Base-by-base conservation (phyloP, 208 protist species). In the Wallacemonas sp. region DNA sequence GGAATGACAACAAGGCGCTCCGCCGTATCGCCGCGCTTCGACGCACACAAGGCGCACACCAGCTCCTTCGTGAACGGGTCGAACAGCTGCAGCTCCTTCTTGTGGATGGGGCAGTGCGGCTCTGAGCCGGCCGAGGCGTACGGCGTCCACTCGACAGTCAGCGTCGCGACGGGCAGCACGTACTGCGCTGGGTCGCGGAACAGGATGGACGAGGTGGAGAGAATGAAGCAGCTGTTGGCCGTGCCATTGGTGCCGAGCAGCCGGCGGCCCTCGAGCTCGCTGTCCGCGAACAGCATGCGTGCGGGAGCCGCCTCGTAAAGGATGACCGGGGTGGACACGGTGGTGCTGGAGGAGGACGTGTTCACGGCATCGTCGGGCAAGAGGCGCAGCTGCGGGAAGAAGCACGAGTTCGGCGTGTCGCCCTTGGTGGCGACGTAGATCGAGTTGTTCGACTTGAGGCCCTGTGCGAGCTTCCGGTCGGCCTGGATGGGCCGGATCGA, bases 391-490 rank as follows among this genome's bases (percentile, higher is more conserved):
- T 92, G 86, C 23, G 89, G 89, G 63, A 82, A 95, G 55, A 91
- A 92, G 67, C 76, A 86, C 22, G 72, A 61, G 75, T 89, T 90
- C 14, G 86, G 86, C 64, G 89, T 74, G 10, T 65, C 57, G 22
- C 85, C 85, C 41, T 93, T 95, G 16, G 90, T 90, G n/a, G 78
- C 86, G 31, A 95, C 85, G 67, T 79, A 91, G 61, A 93, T 93
- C 36, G 79, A 85, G 70, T 80, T 91, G 61, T 84, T 70, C 31
- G 57, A 67, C 28, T 74, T 78, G 29, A 90, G 69, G n/a, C 81
- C 84, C 2, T 74, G 72, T 22, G 74, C 79, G 1, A 57, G 32
- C 18, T 59, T 38, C 2, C 74, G 74, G 59, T 87, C 77, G 16
- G 67, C 62, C 25, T 83, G 69, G 20, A 95, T 65, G 12, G 81